Evolutionary conservation across 768 basidiomycete genomes (phyloP), one percentile per base, ranked within the genome.

Genomic region (Hydnomerulius pinastri): DNA sequence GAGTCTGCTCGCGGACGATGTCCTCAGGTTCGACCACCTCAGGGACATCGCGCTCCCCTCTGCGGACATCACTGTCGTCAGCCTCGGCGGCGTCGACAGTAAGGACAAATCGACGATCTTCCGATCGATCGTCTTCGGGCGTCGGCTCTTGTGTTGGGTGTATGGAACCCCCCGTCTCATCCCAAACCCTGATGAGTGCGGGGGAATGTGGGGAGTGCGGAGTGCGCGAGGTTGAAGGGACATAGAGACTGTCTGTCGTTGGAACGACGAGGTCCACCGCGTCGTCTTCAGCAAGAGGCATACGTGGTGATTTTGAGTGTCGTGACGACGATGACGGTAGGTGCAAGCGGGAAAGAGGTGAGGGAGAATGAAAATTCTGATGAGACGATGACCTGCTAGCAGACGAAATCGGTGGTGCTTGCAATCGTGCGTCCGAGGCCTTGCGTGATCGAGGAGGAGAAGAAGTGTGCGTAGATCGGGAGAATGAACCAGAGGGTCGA

Each of bases 211-310:
- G 55, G 4, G 61, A 65, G 46, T 56, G 57, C 0, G 27, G 27
- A 13, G 35, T 42, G 11, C 47, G 47, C 13, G 62, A 58, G 4
- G 48, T 45, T 15, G 62, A 44, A 1, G 61, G 61, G 11, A 58
- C 55, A 4, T 48, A 54, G 12, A 60, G 27, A 13, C 38, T 35
- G 7, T 67, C 59, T 12, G 43, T 36, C 6, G 55, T 55, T 5
- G 65, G 18, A 0, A 95, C 83, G 4, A 98, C 79, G 15, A 99
- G 75, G 61, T 99, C 96, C 2, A 98, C 86, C 1, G 95, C 94
- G 55, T 98, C 89, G 2, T 81, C 77, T 12, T 56, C 17, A 2
- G 50, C 49, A 4, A 68, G 60, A 6, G 68, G 68, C 1, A 50
- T 18, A 25, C 30, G 66, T 10, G 44, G 20, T 3, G 45, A 18